Conservation (phyloP, 1,284 basidiomycete genomes). For the Ustilago xerochloae region DNA sequence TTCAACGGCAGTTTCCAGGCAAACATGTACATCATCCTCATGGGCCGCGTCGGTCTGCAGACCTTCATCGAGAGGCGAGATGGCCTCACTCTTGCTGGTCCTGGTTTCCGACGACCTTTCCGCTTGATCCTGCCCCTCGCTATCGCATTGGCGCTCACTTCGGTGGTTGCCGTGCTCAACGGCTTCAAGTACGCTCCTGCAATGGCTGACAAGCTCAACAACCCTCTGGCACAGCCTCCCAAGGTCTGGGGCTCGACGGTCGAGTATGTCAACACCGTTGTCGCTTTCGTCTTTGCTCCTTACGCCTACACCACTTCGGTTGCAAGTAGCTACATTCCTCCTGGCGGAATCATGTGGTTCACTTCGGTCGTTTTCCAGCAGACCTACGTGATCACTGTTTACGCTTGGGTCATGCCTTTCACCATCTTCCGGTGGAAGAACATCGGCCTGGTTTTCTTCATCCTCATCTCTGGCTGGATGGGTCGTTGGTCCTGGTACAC, state of each 20-base stretch:
- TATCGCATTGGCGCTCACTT: slow-evolving; percentile 45
- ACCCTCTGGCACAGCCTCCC: slow-evolving; percentile 45
- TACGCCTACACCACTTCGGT: slow-evolving; percentile 43
- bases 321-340: slow-evolving; percentile 48
- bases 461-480: slow-evolving; percentile 51
- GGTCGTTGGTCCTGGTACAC: slow-evolving; percentile 60
- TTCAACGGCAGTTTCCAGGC: slow-evolving; percentile 55
- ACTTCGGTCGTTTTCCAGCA: slow-evolving; percentile 55
- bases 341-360: slow-evolving; percentile 53
- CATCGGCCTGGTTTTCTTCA: slow-evolving; percentile 37
- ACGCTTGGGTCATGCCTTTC: slow-evolving; percentile 54
- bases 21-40: slow-evolving; percentile 57
- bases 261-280: slow-evolving; percentile 53
- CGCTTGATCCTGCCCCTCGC: slow-evolving; percentile 52
- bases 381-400: slow-evolving; percentile 54
- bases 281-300: slow-evolving; percentile 46
- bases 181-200: slow-evolving; percentile 45
- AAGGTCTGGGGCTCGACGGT: slow-evolving; percentile 42
- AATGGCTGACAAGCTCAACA: slow-evolving; percentile 41
- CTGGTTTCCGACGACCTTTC: slow-evolving; percentile 56
- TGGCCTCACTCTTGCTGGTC: slow-evolving; percentile 46
- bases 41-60: slow-evolving; percentile 46
- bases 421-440: slow-evolving; percentile 52
- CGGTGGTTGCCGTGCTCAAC: slow-evolving; percentile 30
- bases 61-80: slow-evolving; percentile 55